A percentile compares a stretch with the other conserved stretches of the same genome.
Conservation (phyloP, 148 eudicot genomes). For the Dianthus caryophyllus region DNA sequence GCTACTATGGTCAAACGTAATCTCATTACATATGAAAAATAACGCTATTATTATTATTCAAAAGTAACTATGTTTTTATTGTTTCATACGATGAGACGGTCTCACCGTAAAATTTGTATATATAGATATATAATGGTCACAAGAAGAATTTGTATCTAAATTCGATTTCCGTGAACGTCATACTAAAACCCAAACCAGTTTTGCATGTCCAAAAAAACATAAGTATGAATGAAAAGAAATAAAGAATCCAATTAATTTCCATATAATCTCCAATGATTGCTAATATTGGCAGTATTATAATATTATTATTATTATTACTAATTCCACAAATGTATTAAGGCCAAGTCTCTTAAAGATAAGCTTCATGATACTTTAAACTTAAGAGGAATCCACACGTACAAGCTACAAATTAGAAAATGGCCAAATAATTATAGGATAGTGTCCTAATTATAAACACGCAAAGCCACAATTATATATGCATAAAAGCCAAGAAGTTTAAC, state of each 20-base stretch:
- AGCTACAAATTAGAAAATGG: not conserved
- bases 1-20: too few relatives aligned
- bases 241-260: not conserved
- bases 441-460: conserved; percentile 8
- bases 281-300: not conserved
- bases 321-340: not conserved
- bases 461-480: conserved; percentile 5
- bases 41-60: too few relatives aligned
- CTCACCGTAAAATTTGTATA: too few relatives aligned
- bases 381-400: conserved; percentile 1
- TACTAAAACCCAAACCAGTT: too few relatives aligned
- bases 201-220: too few relatives aligned
- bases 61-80: too few relatives aligned
- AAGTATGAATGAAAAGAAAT: not conserved
- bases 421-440: not conserved
- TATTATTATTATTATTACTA: not conserved
- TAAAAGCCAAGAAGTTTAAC: not conserved
- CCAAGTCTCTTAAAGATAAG: conserved; percentile 8
- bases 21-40: too few relatives aligned
- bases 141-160: too few relatives aligned
- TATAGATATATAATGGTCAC: too few relatives aligned
- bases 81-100: too few relatives aligned
- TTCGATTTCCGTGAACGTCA: too few relatives aligned
- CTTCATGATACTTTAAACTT: not conserved
- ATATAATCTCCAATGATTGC: not conserved